Conservation (phyloP, 1,284 basidiomycete genomes). For the Pseudomicrostroma phylloplanum region DNA sequence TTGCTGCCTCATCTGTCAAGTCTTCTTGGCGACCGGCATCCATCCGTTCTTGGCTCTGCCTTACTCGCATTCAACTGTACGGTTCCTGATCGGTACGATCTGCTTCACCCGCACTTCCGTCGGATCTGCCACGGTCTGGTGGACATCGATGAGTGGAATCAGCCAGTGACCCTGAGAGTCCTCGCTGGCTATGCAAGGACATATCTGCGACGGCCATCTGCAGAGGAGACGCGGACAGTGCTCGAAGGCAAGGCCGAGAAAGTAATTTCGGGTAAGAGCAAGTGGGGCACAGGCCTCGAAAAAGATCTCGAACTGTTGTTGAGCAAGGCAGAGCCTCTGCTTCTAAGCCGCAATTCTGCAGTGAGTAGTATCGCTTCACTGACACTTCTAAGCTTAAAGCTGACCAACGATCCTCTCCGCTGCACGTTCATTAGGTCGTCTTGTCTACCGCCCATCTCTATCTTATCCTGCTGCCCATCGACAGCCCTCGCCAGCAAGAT, state of each 20-base stretch:
- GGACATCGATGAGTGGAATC: constrained; percentile 95
- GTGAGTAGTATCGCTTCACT: constrained; percentile 18
- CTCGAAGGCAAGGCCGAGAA: not conserved
- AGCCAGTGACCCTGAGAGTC: constrained; percentile 71
- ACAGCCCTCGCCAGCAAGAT: constrained; percentile 7
- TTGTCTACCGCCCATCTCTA: constrained; percentile 4
- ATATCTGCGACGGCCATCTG: constrained; percentile 7
- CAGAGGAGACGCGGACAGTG: constrained; percentile 52
- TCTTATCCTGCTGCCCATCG: not conserved
- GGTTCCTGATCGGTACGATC: constrained; percentile 54
- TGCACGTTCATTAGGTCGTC: too few species aligned
- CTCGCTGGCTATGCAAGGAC: constrained; percentile 74
- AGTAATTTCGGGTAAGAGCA: not conserved
- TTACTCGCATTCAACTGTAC: constrained; percentile 64
- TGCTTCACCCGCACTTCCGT: constrained; percentile 81
- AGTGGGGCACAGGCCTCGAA: constrained; percentile 21
- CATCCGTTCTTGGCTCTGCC: constrained; percentile 79
- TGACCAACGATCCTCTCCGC: not conserved
- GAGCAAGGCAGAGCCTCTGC: constrained; percentile 23
- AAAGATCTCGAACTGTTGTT: constrained; percentile 39
- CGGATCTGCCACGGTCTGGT: constrained; percentile 74
- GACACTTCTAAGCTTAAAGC: not conserved
- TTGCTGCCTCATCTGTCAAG: constrained; percentile 69
- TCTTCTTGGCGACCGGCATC: constrained; percentile 73
- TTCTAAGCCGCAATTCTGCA: constrained; percentile 35